These are phyloP conservation scores for Trebouxia sp. DNA, from an alignment of 139 green algal genomes.

Conservation along the genomic window DNA sequence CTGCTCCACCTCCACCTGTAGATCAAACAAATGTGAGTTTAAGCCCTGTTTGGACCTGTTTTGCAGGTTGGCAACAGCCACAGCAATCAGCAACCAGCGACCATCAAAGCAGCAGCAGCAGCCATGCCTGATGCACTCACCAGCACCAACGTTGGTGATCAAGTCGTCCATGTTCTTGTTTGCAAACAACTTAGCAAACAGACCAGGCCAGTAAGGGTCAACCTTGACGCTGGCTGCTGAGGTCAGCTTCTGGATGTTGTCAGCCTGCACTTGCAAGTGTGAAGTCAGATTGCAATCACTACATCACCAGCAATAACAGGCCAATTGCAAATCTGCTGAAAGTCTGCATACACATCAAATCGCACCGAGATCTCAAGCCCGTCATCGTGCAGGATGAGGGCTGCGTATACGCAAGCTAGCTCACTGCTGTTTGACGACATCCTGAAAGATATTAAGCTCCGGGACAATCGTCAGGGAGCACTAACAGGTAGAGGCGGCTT, in stretches of 20 bases:
- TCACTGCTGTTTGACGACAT: slow-evolving; percentile 55
- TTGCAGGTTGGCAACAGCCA: background rate
- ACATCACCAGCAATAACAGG: background rate
- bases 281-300: background rate
- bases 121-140: too few species aligned
- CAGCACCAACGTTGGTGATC: slow-evolving; percentile 95
- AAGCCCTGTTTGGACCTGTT: background rate
- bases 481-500: slow-evolving; percentile 26
- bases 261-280: slow-evolving; percentile 55
- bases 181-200: slow-evolving; percentile 97
- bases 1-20: slow-evolving; percentile 54
- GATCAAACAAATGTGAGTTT: background rate
- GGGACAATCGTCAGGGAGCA: background rate
- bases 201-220: slow-evolving; percentile 94
- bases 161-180: slow-evolving; percentile 94
- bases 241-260: slow-evolving; percentile 92
- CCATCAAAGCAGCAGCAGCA: background rate
- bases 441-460: slow-evolving; percentile 76
- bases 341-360: background rate
- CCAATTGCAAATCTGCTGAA: background rate
- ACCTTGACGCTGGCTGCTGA: slow-evolving; percentile 90
- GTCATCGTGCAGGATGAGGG: slow-evolving; percentile 96
- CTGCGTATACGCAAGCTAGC: slow-evolving; percentile 94
- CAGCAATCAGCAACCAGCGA: background rate
- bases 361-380: slow-evolving; percentile 88